Conservation (phyloP, 2,329 filamentous ascomycete species). For the Stagonosporopsis chrysanthemi region DNA sequence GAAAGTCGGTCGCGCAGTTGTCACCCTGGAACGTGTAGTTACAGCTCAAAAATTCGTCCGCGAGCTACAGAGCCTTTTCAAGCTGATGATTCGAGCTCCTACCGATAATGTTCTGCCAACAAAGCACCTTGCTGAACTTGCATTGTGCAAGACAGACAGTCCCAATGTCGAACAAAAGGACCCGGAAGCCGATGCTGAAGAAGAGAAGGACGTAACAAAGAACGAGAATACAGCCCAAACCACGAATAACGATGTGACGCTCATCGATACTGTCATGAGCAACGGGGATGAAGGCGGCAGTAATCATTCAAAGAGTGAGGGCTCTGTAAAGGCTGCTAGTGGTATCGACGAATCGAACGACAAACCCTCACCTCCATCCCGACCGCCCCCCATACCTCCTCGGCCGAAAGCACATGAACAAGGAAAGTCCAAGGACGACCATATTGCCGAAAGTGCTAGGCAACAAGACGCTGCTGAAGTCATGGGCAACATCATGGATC, state of each 20-base stretch:
- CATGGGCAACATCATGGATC: constrained; percentile 88
- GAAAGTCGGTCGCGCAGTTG: constrained; percentile 75
- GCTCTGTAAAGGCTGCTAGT: constrained; percentile 33
- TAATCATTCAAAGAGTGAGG: constrained; percentile 27
- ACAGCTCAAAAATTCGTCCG: constrained; percentile 77
- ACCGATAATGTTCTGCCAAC: constrained; percentile 72
- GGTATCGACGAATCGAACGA: constrained; percentile 25
- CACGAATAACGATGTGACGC: background rate
- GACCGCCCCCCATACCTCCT: constrained; percentile 67
- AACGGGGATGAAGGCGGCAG: constrained; percentile 19
- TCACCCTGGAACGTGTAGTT: constrained; percentile 65
- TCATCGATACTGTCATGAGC: constrained; percentile 38
- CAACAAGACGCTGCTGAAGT: constrained; percentile 98
- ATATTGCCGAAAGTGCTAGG: constrained; percentile 65
- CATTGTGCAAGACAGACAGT: constrained; percentile 68
- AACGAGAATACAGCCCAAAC: constrained; percentile 6
- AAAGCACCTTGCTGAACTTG: constrained; percentile 79
- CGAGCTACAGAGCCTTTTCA: constrained; percentile 75
- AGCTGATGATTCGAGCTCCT: constrained; percentile 70
- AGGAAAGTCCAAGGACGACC: constrained; percentile 49
- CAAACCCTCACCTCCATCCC: constrained; percentile 50
- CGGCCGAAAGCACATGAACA: constrained; percentile 49
- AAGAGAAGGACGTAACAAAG: constrained; percentile 52
- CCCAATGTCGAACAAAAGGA: constrained; percentile 44
- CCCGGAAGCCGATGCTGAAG: constrained; percentile 51